Percentiles rank a stretch among this genome's conserved stretches.
These are phyloP conservation scores for Zygoascus hellenicus DNA, from an alignment of 1,139 yeast species.

Conservation along the genomic window DNA sequence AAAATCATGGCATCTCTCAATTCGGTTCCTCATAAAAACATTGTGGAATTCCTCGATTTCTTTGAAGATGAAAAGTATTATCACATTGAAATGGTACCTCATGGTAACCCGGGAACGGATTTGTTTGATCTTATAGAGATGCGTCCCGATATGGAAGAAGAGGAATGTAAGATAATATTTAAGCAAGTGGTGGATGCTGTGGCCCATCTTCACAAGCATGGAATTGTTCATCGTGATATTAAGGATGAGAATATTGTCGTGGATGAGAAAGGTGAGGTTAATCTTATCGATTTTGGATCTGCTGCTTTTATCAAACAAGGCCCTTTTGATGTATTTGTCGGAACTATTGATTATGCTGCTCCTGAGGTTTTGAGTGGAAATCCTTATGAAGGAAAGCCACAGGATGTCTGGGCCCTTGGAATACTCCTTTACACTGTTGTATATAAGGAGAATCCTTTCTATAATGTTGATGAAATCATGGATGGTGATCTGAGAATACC, in stretches of 20 bases:
- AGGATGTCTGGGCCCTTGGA: constrained; percentile 96
- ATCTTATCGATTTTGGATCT: constrained; percentile 90
- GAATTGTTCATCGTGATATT: constrained; percentile 54
- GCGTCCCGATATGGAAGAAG: constrained; percentile 69
- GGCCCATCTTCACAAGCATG: constrained; percentile 66
- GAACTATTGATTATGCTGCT: constrained; percentile 94
- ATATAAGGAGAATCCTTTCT: constrained; percentile 94
- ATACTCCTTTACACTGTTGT: constrained; percentile 79
- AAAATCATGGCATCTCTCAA: constrained; percentile 76
- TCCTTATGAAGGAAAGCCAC: constrained; percentile 86
- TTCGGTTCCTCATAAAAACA: constrained; percentile 76
- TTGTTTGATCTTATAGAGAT: constrained; percentile 86
- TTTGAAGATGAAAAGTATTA: constrained; percentile 88
- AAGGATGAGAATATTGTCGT: constrained; percentile 93
- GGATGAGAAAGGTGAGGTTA: constrained; percentile 50
- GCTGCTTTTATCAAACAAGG: constrained; percentile 89
- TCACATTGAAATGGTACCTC: constrained; percentile 85
- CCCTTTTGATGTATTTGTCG: constrained; percentile 95
- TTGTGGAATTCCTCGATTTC: constrained; percentile 76
- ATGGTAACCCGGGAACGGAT: constrained; percentile 86
- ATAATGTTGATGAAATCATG: constrained; percentile 90
- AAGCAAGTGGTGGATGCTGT: constrained; percentile 74
- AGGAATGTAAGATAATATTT: constrained; percentile 70
- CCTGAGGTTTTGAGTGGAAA: constrained; percentile 91
- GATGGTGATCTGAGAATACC: constrained; percentile 78